Evolutionary conservation across 2,329 filamentous ascomycete species (phyloP).

Genomic region (Trichoderma sp.): DNA sequence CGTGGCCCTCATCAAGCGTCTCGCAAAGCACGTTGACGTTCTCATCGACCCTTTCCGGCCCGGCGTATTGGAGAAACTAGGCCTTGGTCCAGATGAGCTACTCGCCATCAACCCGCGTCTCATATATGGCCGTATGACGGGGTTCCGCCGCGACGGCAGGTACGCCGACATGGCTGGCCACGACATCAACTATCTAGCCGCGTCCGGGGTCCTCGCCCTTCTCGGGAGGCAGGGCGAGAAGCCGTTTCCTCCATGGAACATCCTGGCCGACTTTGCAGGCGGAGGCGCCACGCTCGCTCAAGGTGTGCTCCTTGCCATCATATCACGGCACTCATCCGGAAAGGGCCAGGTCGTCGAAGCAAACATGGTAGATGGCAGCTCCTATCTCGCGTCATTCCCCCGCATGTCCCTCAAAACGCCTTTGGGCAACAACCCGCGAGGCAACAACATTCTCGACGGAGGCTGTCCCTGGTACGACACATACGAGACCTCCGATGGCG

Average conservation of each 20-base stretch:
- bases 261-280: conserved; percentile 88
- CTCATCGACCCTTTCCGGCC: conserved; percentile 94
- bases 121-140: conserved; percentile 83
- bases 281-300: conserved; percentile 81
- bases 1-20: conserved; percentile 63
- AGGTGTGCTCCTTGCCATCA: conserved; percentile 77
- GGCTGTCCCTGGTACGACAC: conserved; percentile 88
- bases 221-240: conserved; percentile 69
- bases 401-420: conserved; percentile 65
- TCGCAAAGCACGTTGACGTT: conserved; percentile 74
- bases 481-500: conserved; percentile 79
- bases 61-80: conserved; percentile 82
- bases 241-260: conserved; percentile 78
- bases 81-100: conserved; percentile 71
- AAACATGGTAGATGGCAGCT: conserved; percentile 92
- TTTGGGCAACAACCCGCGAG: conserved; percentile 64
- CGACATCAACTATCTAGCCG: conserved; percentile 95
- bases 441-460: conserved; percentile 78
- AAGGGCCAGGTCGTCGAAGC: conserved; percentile 87
- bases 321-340: conserved; percentile 64
- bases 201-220: conserved; percentile 75
- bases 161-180: conserved; percentile 90
- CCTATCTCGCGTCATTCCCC: conserved; percentile 77
- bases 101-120: conserved; percentile 69
- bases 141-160: conserved; percentile 82